phyloP scores from a whole-genome alignment of 495 filamentous ascomycete genomes.

The Penicillium silybi region DNA sequence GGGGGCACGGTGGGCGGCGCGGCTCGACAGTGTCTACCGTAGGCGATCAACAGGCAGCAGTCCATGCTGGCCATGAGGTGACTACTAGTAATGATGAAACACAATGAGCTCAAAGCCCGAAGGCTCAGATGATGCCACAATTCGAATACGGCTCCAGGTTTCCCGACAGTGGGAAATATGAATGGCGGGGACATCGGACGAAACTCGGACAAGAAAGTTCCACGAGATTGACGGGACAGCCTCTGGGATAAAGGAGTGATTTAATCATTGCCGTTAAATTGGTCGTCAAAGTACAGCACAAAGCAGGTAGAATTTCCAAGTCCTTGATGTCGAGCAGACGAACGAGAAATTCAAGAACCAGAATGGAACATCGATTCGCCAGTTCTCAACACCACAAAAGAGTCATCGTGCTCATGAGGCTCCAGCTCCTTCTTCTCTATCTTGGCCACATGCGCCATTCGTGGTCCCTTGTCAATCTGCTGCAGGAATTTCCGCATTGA shows the following conservation, averaged over 20 bases:
- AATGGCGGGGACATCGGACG: not conserved
- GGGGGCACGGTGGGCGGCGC: too few relatives aligned
- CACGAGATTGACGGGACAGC: not conserved
- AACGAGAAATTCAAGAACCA: not conserved
- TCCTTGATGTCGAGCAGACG: too few relatives aligned
- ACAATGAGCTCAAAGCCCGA: not conserved
- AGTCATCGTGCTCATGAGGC: conserved; percentile 55
- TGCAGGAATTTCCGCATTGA: conserved; percentile 65
- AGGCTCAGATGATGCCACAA: not conserved
- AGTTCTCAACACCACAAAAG: conserved; percentile 53
- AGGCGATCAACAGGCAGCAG: not conserved
- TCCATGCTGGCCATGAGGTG: not conserved
- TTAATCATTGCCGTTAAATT: too few relatives aligned
- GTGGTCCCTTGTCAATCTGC: conserved; percentile 71
- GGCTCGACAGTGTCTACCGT: not conserved
- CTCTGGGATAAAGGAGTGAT: too few relatives aligned
- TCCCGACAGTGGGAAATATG: not conserved
- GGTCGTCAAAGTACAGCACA: too few relatives aligned
- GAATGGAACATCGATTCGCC: conserved; percentile 27
- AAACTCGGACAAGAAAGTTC: not conserved
- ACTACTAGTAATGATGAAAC: not conserved
- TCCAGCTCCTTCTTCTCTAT: conserved; percentile 66
- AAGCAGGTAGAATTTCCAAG: not conserved
- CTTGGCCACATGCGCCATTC: conserved; percentile 61
- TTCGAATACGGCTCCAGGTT: not conserved